Evolutionary conservation across 805 yeast genomes (phyloP).

Genomic region (Ogataea populi-albae): DNA sequence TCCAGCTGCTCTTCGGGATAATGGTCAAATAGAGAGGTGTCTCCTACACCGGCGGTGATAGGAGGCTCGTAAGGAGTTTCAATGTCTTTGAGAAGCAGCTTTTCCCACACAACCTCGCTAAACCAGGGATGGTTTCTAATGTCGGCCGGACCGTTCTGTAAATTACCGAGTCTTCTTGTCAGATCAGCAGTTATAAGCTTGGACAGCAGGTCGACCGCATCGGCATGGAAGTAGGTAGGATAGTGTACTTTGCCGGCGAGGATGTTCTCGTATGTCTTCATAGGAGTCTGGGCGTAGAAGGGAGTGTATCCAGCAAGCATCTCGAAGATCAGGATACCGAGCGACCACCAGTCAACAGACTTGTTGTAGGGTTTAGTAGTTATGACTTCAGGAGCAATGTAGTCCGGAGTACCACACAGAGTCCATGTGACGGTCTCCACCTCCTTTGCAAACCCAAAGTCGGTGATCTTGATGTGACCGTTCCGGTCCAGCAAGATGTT

Average conservation of each 20-base stretch:
- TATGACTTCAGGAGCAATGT: constrained; percentile 63
- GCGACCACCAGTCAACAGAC: constrained; percentile 65
- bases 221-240: constrained; percentile 56
- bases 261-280: constrained; percentile 62
- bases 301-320: constrained; percentile 65
- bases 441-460: constrained; percentile 63
- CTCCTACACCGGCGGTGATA: constrained; percentile 62
- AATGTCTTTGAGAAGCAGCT: constrained; percentile 51
- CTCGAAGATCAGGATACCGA: constrained; percentile 58
- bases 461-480: constrained; percentile 60
- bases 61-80: constrained; percentile 67
- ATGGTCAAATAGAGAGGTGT: constrained; percentile 60
- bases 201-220: constrained; percentile 49
- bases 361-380: constrained; percentile 62
- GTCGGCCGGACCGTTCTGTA: constrained; percentile 57
- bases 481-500: constrained; percentile 56
- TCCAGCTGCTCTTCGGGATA: constrained; percentile 81
- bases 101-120: constrained; percentile 60
- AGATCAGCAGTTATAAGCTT: constrained; percentile 55
- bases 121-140: constrained; percentile 60
- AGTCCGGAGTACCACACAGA: constrained; percentile 63
- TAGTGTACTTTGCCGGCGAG: constrained; percentile 52
- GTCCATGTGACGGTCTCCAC: constrained; percentile 60
- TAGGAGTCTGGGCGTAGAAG: constrained; percentile 60
- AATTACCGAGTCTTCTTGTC: constrained; percentile 54